phyloP scores from a whole-genome alignment of 1,284 basidiomycete genomes.

The Tilletia caries region DNA sequence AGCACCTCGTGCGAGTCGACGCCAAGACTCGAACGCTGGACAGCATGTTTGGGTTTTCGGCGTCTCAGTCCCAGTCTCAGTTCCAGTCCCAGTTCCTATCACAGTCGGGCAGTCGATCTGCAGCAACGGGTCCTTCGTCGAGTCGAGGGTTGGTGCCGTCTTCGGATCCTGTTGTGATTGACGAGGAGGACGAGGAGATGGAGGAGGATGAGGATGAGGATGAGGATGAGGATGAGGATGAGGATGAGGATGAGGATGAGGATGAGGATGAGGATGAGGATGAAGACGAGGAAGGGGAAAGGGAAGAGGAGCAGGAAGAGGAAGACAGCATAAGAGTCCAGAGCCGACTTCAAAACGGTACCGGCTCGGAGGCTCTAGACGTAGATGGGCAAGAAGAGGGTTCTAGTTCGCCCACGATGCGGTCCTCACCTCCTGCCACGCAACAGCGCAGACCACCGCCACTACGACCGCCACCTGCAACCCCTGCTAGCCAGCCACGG shows the following conservation, averaged over 20 bases:
- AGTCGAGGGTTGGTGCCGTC: not conserved
- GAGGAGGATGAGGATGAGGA: constrained; percentile 28
- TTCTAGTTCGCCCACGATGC: constrained; percentile 1
- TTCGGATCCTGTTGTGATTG: constrained; percentile 31
- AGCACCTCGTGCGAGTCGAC: constrained; percentile 90
- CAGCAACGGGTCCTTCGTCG: not conserved
- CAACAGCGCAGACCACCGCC: constrained; percentile 49
- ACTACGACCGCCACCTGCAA: constrained; percentile 47
- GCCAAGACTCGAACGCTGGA: constrained; percentile 82
- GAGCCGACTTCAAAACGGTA: not conserved
- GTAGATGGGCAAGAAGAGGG: constrained; percentile 14
- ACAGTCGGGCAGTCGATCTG: not conserved
- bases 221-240: constrained; percentile 31
- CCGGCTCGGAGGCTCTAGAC: not conserved
- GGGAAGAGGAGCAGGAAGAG: not conserved
- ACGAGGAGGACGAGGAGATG: constrained; percentile 19
- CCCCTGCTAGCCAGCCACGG: not conserved
- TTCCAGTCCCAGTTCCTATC: not conserved
- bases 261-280: constrained; percentile 26
- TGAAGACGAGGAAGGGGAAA: not conserved
- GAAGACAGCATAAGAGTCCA: not conserved
- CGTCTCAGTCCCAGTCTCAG: not conserved
- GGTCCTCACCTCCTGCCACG: not conserved
- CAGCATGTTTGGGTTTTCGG: constrained; percentile 59
- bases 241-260: constrained; percentile 21